Conservation (phyloP, 192 early-diverging fungal genomes). For the Backusella tarrabulga region DNA sequence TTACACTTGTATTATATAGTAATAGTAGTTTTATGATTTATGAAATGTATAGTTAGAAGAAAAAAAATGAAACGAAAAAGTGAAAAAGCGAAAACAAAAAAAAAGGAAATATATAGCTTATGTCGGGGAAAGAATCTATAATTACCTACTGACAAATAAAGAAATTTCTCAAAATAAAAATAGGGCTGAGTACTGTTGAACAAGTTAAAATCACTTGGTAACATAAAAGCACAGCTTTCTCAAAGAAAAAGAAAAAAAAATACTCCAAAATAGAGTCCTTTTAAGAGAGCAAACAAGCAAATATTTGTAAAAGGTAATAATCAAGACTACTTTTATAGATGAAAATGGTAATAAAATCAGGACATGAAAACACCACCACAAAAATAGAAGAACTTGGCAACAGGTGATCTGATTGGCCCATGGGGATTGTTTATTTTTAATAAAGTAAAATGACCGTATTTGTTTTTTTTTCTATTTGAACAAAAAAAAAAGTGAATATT, state of each 20-base stretch:
- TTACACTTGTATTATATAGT: background rate
- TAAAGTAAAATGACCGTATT: no score
- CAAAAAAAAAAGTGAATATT: no score
- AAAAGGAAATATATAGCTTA: slow-evolving; percentile 6
- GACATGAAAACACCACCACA: background rate
- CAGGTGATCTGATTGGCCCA: background rate
- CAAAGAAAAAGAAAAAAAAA: no score
- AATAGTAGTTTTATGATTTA: background rate
- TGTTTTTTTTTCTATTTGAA: no score
- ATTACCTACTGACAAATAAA: slow-evolving; percentile 4
- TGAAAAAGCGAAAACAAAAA: background rate
- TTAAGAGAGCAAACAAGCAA: background rate
- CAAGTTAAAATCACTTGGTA: slow-evolving; percentile 1
- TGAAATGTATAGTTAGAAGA: background rate
- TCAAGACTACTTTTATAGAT: no score
- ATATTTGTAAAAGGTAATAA: background rate
- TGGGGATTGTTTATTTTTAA: background rate
- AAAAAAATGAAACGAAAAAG: slow-evolving; percentile 10
- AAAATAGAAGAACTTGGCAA: background rate
- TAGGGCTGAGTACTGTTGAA: background rate
- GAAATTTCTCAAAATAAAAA: background rate
- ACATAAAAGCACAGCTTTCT: background rate
- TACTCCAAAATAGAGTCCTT: background rate
- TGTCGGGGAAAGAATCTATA: slow-evolving; percentile 9
- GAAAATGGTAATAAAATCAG: no score